These are phyloP conservation scores for Anthostomella pinea DNA, from an alignment of 2,329 filamentous ascomycete species.

Conservation along the genomic window DNA sequence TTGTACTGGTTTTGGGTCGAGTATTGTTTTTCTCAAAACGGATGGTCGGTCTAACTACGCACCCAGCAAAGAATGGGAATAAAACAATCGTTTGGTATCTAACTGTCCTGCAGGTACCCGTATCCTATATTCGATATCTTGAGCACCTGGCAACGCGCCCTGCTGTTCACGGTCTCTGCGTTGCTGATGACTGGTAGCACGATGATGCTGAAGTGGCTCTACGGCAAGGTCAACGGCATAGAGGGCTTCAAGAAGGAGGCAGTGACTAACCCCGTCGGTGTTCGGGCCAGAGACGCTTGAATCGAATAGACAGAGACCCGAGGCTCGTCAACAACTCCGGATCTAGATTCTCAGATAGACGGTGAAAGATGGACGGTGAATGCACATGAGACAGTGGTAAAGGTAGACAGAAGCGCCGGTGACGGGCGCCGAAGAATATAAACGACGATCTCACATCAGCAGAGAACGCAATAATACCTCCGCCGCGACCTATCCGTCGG, in stretches of 20 bases:
- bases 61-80: no score
- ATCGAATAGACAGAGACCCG: conserved; percentile 9
- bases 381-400: no score
- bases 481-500: no score
- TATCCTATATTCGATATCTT: conserved; percentile 80
- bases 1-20: conserved; percentile 77
- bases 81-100: no score
- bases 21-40: conserved; percentile 65
- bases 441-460: no score
- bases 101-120: conserved; percentile 73
- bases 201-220: conserved; percentile 64
- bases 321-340: not conserved
- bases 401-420: no score
- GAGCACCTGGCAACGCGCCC: conserved; percentile 60
- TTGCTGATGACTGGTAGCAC: conserved; percentile 70
- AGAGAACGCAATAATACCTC: no score
- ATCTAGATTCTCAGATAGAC: no score
- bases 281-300: conserved; percentile 17
- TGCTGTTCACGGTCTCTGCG: conserved; percentile 69
- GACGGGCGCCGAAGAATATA: no score
- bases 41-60: conserved; percentile 53
- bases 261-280: conserved; percentile 16
- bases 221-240: conserved; percentile 63
- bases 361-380: not conserved
- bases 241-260: conserved; percentile 39